Percentiles rank a stretch among this genome's conserved stretches.
Conservation (phyloP, 805 yeast genomes). For the Saccharomycodes ludwigii region DNA sequence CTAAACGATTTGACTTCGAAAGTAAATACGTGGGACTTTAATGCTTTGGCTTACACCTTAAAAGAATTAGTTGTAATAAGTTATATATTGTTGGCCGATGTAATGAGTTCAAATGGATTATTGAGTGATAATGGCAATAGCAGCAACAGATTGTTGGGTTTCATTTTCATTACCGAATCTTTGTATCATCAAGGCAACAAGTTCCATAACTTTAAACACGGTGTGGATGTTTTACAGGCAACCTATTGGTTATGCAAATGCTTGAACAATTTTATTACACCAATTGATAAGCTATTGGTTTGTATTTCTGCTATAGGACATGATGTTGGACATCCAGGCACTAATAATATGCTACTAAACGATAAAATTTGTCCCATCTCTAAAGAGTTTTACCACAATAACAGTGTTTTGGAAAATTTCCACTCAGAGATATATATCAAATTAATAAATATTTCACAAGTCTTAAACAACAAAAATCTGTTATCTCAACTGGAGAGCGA, state of each 20-base stretch:
- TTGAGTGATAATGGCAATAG: not conserved
- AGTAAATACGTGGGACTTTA: conserved; percentile 22
- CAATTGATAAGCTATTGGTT: conserved; percentile 40
- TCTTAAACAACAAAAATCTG: conserved; percentile 12
- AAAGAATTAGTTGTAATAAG: conserved; percentile 19
- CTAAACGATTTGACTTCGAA: no score
- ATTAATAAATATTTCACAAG: conserved; percentile 8
- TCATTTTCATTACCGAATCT: conserved; percentile 59
- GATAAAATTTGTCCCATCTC: conserved; percentile 53
- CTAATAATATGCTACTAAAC: conserved; percentile 65
- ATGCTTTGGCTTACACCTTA: conserved; percentile 16
- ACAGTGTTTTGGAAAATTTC: conserved; percentile 70
- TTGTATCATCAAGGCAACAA: conserved; percentile 77
- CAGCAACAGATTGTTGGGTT: conserved; percentile 30
- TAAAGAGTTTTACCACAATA: conserved; percentile 37
- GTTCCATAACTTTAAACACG: conserved; percentile 93
- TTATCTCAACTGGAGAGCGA: conserved; percentile 2
- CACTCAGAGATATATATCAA: conserved; percentile 43
- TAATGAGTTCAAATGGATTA: no score
- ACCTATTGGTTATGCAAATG: conserved; percentile 44
- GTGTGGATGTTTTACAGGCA: conserved; percentile 90
- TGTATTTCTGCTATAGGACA: conserved; percentile 84
- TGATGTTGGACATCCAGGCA: conserved; percentile 94
- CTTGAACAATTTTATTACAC: conserved; percentile 13
- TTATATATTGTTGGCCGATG: conserved; percentile 13